Base-by-base conservation (phyloP, 176 grass and related monocot genomes). In the Oryza officinalis region DNA sequence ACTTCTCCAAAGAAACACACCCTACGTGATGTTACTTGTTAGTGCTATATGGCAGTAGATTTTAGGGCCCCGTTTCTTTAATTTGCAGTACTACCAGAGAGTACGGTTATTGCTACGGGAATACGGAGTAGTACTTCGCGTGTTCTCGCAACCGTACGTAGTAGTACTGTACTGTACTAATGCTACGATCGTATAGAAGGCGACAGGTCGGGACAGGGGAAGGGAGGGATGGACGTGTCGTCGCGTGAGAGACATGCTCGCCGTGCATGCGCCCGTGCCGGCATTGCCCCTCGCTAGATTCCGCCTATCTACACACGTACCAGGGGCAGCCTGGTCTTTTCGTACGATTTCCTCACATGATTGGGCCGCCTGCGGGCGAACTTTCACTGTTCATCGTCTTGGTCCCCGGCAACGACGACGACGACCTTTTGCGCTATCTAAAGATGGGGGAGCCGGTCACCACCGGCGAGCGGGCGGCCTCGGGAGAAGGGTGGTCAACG, bases 401-500 rank as follows among this genome's bases (percentile, higher is more conserved):
- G 52, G 52, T 59, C 57, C 57, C 20, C 57, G 57, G 57, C 8
- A 59, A n/a, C 47, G 47, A 52, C 15, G 45, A 46, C 35, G 35
- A 6, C 2, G 30, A 30, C 30, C 26, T 12, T 74, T 32, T 18
- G 69, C 4, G n/a, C 4, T 37, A 0, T 38, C 20, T 60, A 60
- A 60, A 60, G 57, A 20, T 2, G 10, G 17, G 22, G 4, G 4
- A 33, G 32, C 4, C 2, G 32, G 32, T 33, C 31, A 32, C 4
- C 32, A 11, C 26, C 13, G 41, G 64, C 43, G 71, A 8, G 25
- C 37, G 63, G 43, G 32, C 26, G 66, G 76, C 35, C 76, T 64
- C 81, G 77, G 49, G 71, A 2, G 32, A 10, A 60, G 65, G 9
- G 57, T 18, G 72, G 88, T 82, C 88, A 86, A 86, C 83, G 69